These are phyloP conservation scores for Dendrobium catenatum DNA, from an alignment of 106 monocot species.

Conservation along the genomic window DNA sequence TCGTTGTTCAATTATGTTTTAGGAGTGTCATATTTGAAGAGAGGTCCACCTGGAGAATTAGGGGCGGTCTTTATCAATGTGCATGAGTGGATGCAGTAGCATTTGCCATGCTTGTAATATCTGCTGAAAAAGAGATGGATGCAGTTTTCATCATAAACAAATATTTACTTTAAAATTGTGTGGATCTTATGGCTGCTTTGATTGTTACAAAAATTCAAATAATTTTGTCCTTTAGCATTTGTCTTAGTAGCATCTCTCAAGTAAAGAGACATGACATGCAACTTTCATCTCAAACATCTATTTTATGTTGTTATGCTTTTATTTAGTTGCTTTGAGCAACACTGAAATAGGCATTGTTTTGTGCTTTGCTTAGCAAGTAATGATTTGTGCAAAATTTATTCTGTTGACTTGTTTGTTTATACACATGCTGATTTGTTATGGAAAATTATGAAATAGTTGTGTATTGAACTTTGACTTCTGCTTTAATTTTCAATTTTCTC, in stretches of 20 bases:
- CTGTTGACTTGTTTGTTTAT: neutral
- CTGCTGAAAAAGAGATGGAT: neutral
- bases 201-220: too few species aligned
- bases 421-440: neutral
- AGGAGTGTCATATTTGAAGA: neutral
- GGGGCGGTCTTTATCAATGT: neutral
- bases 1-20: neutral
- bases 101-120: neutral
- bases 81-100: neutral
- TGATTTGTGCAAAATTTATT: neutral
- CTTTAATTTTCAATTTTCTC: neutral
- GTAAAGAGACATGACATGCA: neutral
- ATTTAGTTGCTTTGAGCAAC: neutral
- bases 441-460: neutral
- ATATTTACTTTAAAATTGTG: neutral
- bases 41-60: neutral
- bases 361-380: neutral
- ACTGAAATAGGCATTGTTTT: neutral
- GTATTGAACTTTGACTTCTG: neutral
- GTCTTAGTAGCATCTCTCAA: too few species aligned
- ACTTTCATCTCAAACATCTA: neutral
- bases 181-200: neutral
- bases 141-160: neutral
- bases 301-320: neutral
- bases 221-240: too few species aligned